Conservation (phyloP, 1,284 basidiomycete species). For the Ganoderma multipileum region DNA sequence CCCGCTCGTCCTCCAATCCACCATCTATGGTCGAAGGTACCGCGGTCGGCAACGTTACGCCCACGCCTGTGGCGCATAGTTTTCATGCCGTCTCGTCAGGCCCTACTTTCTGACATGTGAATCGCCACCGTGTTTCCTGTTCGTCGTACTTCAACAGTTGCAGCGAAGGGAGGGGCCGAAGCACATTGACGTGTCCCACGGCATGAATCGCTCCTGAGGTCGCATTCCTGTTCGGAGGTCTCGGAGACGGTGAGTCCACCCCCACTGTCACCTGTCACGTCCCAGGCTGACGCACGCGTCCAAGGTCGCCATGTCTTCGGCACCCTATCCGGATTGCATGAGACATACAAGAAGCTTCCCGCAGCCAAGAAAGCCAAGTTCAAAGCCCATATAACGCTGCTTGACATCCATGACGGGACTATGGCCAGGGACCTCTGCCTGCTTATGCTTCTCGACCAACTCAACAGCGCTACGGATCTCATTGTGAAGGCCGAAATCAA, state of each 20-base stretch:
- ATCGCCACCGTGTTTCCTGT: too few relatives aligned
- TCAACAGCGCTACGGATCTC: slow-evolving; percentile 17
- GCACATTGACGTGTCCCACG: too few relatives aligned
- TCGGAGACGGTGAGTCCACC: slow-evolving; percentile 30
- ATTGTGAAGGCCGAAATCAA: slow-evolving; percentile 8
- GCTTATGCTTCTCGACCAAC: slow-evolving; percentile 29
- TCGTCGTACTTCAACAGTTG: too few relatives aligned
- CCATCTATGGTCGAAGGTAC: too few relatives aligned
- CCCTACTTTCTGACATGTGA: too few relatives aligned
- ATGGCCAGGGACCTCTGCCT: slow-evolving; percentile 33
- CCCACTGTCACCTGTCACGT: neutral
- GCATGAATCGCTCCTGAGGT: too few relatives aligned
- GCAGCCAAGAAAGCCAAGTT: slow-evolving; percentile 19
- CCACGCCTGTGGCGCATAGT: too few relatives aligned
- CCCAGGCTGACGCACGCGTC: neutral
- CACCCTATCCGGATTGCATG: slow-evolving; percentile 30
- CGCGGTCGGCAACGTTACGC: too few relatives aligned
- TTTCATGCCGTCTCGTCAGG: too few relatives aligned
- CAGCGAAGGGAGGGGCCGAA: too few relatives aligned
- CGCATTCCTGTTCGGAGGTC: slow-evolving; percentile 31
- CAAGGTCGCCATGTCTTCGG: slow-evolving; percentile 34
- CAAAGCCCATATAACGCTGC: slow-evolving; percentile 33
- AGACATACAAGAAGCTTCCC: slow-evolving; percentile 21
- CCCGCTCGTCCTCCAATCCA: too few relatives aligned
- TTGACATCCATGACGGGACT: slow-evolving; percentile 36